phyloP scores from a whole-genome alignment of 2,329 filamentous ascomycete genomes.

The Xylaria sp. region DNA sequence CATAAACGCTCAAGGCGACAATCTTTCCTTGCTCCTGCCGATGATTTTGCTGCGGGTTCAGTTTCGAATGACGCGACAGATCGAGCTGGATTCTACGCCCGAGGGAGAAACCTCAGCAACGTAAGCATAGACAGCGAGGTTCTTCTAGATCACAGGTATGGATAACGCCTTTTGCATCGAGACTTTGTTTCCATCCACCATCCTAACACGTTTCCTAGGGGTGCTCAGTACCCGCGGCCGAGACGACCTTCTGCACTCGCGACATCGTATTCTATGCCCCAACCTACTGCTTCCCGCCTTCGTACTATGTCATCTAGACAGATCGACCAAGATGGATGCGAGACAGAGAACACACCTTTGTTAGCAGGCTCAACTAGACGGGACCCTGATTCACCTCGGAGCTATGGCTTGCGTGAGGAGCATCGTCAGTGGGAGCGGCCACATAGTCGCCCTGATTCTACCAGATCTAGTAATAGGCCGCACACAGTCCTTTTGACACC shows the following conservation, averaged over 20 bases:
- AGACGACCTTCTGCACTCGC: conserved; percentile 66
- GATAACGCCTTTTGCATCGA: background rate
- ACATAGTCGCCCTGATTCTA: conserved; percentile 59
- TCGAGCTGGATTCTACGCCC: conserved; percentile 60
- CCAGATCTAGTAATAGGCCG: conserved; percentile 58
- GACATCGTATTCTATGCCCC: conserved; percentile 41
- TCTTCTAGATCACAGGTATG: conserved; percentile 80
- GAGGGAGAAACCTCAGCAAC: conserved; percentile 73
- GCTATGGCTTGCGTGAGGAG: conserved; percentile 58
- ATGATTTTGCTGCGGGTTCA: conserved; percentile 57
- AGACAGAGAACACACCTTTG: conserved; percentile 66
- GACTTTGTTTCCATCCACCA: background rate
- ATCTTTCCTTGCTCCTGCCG: conserved; percentile 77
- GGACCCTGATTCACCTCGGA: conserved; percentile 45
- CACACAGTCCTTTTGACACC: conserved; percentile 45
- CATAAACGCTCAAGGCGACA: conserved; percentile 80
- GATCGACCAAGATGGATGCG: conserved; percentile 53
- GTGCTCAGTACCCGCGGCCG: conserved; percentile 62
- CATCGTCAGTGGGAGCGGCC: conserved; percentile 47
- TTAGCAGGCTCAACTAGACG: conserved; percentile 57
- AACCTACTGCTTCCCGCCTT: conserved; percentile 43
- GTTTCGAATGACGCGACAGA: conserved; percentile 19
- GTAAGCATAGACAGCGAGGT: conserved; percentile 91
- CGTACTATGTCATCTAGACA: conserved; percentile 35
- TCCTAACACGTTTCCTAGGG: conserved; percentile 29